Evolutionary conservation across 2,329 filamentous ascomycete genomes (phyloP).

Genomic region (Dactylellina sp.): DNA sequence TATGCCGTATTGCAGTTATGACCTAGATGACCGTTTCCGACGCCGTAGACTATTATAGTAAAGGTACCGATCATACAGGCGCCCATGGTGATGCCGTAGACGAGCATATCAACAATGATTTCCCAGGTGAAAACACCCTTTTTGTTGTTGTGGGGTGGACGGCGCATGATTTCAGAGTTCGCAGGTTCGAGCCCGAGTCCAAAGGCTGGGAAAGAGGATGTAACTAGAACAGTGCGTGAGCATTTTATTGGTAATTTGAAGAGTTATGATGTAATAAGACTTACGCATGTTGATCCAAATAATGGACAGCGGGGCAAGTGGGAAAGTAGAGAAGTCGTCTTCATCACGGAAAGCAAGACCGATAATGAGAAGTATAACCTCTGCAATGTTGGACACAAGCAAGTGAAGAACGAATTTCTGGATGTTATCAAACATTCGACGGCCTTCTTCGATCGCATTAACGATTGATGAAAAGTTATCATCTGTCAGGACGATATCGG

Average conservation of each 20-base stretch:
- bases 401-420: constrained; percentile 87
- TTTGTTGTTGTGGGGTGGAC: constrained; percentile 79
- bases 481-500: constrained; percentile 78
- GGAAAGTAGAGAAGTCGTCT: constrained; percentile 80
- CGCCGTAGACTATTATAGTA: constrained; percentile 73
- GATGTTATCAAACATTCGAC: constrained; percentile 88
- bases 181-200: constrained; percentile 84
- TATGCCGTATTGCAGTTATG: constrained; percentile 72
- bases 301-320: constrained; percentile 85
- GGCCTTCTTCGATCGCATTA: constrained; percentile 81
- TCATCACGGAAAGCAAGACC: constrained; percentile 82
- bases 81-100: constrained; percentile 71
- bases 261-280: constrained; percentile 1
- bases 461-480: constrained; percentile 91
- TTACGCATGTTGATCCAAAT: constrained; percentile 87
- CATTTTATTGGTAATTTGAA: not conserved
- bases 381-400: constrained; percentile 82
- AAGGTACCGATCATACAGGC: constrained; percentile 78
- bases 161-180: constrained; percentile 79
- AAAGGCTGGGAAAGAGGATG: constrained; percentile 83
- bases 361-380: constrained; percentile 82
- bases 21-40: constrained; percentile 65
- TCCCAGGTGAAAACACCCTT: constrained; percentile 81
- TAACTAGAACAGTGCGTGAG: constrained; percentile 66
- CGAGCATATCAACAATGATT: constrained; percentile 80